These are phyloP conservation scores for Thermomucor indicae-seudaticae DNA, from an alignment of 371 early-diverging fungal species.

Conservation along the genomic window DNA sequence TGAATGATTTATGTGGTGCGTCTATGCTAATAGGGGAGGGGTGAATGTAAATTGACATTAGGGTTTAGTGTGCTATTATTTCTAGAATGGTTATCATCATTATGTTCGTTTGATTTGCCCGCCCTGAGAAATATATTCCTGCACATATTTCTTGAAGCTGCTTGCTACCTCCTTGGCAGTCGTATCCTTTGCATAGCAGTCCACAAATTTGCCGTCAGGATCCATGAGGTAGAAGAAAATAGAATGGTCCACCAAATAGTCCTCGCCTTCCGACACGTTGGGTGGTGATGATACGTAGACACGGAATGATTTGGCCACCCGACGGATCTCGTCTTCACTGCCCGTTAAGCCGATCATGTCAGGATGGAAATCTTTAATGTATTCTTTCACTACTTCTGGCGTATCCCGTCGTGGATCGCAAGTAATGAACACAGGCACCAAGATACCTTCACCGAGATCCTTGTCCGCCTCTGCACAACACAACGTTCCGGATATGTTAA, in stretches of 20 bases:
- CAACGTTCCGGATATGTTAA: slow-evolving; percentile 8
- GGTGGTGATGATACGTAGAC: slow-evolving; percentile 91
- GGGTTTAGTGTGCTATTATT: too few relatives aligned
- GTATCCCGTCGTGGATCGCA: slow-evolving; percentile 96
- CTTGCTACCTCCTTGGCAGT: slow-evolving; percentile 55
- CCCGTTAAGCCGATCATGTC: slow-evolving; percentile 93
- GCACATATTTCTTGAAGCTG: slow-evolving; percentile 58
- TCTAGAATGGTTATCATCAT: too few relatives aligned
- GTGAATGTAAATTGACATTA: too few relatives aligned
- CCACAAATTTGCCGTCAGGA: slow-evolving; percentile 87
- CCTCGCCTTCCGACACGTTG: slow-evolving; percentile 79
- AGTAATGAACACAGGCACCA: slow-evolving; percentile 93
- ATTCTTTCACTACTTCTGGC: slow-evolving; percentile 77
- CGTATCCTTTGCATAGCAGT: slow-evolving; percentile 83
- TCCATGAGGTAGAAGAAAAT: slow-evolving; percentile 97
- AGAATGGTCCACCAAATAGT: slow-evolving; percentile 97
- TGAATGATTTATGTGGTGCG: too few relatives aligned
- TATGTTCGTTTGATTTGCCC: slow-evolving; percentile 25
- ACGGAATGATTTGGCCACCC: slow-evolving; percentile 87
- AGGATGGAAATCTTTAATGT: slow-evolving; percentile 92
- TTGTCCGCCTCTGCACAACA: slow-evolving; percentile 34
- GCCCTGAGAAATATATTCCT: slow-evolving; percentile 40
- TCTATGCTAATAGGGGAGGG: too few relatives aligned
- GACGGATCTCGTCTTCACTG: slow-evolving; percentile 74
- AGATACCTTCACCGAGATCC: slow-evolving; percentile 47